Evolutionary conservation across 345 rosid species (phyloP), one percentile per base, ranked within the genome.

Genomic region (Citrus hindsii): DNA sequence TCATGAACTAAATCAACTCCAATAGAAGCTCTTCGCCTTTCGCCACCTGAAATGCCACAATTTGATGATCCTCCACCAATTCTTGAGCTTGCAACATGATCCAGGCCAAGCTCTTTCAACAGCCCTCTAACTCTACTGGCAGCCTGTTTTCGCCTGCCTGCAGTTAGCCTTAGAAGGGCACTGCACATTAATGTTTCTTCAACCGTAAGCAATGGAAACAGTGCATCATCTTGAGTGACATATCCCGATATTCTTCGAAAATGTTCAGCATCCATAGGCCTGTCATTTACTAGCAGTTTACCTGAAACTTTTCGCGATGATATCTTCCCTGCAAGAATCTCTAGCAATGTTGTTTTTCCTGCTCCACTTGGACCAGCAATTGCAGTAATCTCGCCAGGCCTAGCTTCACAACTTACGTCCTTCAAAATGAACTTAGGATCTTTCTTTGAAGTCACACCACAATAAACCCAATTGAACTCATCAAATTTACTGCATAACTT

Each of bases 351-450:
- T 3, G 98, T 93, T 77, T 95, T 95, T 35, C 98, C 98, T 0
- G 98, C 98, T 6, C 98, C 98, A 67, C 98, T 95, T 8, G 98
- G 94, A 59, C 98, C 98, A 0, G 94, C 93, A 14, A 95, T 90
- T 0, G 95, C 94, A 0, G 98, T 90, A 56, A 93, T 79, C 87
- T 93, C 91, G 0, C 85, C 86, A 1, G 95, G 84, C 84, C 88
- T 85, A 32, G 95, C 97, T 65, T 90, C 92, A 75, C 92, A 90
- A 55, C 69, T 88, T 58, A 92, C 95, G 42, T 83, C 90, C 69
- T 84, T 90, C 68, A 93, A 83, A 79, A 95, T 83, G 64, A 82
- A 75, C 72, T 85, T 89, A 1, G 86, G 58, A 77, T 79, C 76
- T 19, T 58, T 75, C 12, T 78, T 79, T 42, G 35, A 70, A 32